Evolutionary conservation across 768 basidiomycete genomes (phyloP).

Genomic region (Boletus sensibilis): DNA sequence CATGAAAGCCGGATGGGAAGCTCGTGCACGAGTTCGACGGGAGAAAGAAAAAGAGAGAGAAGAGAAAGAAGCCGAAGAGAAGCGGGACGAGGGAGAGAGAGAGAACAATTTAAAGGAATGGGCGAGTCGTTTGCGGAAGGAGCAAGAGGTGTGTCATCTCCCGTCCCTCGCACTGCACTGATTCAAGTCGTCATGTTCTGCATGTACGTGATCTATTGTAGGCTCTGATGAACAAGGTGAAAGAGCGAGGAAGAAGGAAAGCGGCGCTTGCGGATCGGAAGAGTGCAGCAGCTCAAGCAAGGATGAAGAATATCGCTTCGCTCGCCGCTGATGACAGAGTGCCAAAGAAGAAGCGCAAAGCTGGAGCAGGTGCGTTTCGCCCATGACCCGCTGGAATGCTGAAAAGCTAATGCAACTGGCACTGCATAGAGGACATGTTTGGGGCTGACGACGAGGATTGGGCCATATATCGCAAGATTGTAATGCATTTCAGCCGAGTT

Average conservation of each 20-base stretch:
- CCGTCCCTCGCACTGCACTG: background rate
- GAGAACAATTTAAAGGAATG: conserved; percentile 69
- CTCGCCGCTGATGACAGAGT: conserved; percentile 85
- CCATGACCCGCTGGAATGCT: background rate
- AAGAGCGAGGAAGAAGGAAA: conserved; percentile 73
- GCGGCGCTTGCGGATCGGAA: conserved; percentile 88
- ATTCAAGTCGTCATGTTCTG: background rate
- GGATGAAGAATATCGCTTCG: conserved; percentile 95
- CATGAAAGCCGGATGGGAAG: conserved; percentile 91
- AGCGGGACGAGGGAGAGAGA: conserved; percentile 71
- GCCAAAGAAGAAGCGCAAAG: conserved; percentile 83
- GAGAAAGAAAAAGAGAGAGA: conserved; percentile 88
- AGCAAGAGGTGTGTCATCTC: conserved; percentile 68
- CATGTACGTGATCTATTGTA: conserved; percentile 29
- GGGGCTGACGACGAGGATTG: conserved; percentile 95
- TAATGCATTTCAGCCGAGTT: conserved; percentile 35
- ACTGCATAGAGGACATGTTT: conserved; percentile 77
- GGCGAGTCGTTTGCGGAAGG: conserved; percentile 66
- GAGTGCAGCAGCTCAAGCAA: conserved; percentile 89
- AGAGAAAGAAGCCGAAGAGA: conserved; percentile 58
- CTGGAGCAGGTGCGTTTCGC: conserved; percentile 58
- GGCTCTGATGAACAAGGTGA: conserved; percentile 81
- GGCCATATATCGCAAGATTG: conserved; percentile 97
- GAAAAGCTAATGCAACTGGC: conserved; percentile 1
- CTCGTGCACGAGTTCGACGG: conserved; percentile 74